Conservation (phyloP, 352 stramenopile species). For the Aphanomyces stellatus region DNA sequence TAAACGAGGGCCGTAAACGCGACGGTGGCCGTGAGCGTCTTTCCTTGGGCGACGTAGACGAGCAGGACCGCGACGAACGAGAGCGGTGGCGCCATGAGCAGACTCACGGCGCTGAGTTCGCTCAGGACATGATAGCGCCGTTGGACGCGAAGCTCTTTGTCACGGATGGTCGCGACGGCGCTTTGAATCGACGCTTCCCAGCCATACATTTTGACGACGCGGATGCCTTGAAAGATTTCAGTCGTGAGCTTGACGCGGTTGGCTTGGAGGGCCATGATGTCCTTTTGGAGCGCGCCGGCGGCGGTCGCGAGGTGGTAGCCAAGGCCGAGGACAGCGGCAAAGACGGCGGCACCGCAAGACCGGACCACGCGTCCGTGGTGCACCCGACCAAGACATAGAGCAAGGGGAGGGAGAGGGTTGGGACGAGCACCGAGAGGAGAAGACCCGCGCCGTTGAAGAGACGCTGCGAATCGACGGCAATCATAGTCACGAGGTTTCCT, state of each 20-base stretch:
- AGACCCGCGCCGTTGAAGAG: slow-evolving; percentile 39
- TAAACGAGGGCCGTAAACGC: slow-evolving; percentile 43
- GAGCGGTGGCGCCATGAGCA: slow-evolving; percentile 29
- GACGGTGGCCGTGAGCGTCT: slow-evolving; percentile 46
- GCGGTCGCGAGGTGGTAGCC: background rate
- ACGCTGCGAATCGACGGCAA: slow-evolving; percentile 38
- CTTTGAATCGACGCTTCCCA: slow-evolving; percentile 48
- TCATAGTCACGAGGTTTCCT: slow-evolving; percentile 44
- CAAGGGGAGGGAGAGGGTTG: slow-evolving; percentile 32
- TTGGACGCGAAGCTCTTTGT: slow-evolving; percentile 32
- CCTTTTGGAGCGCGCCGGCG: background rate
- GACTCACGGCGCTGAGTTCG: slow-evolving; percentile 45
- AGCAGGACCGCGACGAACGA: background rate
- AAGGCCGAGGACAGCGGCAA: background rate
- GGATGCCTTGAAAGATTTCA: slow-evolving; percentile 86
- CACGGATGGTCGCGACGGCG: slow-evolving; percentile 33
- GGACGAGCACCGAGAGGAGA: slow-evolving; percentile 35
- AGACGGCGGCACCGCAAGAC: background rate
- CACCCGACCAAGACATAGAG: slow-evolving; percentile 35
- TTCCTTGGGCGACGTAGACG: slow-evolving; percentile 25
- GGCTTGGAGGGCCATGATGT: slow-evolving; percentile 33
- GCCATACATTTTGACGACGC: slow-evolving; percentile 85
- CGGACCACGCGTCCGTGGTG: slow-evolving; percentile 21
- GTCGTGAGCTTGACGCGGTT: slow-evolving; percentile 88
- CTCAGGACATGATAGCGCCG: slow-evolving; percentile 43